Evolutionary conservation across 2,329 filamentous ascomycete species (phyloP).

Genomic region (Pseudogymnoascus sp.): DNA sequence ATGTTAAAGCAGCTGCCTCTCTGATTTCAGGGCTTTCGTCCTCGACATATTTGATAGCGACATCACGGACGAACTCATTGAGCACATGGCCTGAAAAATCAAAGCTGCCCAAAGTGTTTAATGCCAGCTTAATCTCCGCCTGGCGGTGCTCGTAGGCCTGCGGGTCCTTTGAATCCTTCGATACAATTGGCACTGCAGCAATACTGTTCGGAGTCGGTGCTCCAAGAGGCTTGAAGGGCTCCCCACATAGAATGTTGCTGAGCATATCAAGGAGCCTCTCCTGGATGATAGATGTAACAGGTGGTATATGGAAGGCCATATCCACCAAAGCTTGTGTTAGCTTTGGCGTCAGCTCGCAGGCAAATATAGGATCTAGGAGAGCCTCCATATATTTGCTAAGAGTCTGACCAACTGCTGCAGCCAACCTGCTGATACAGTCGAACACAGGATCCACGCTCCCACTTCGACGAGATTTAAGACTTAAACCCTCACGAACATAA

Average conservation of each 20-base stretch:
- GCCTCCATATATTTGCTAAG: slow-evolving; percentile 98
- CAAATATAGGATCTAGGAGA: slow-evolving; percentile 90
- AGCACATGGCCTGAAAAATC: slow-evolving; percentile 89
- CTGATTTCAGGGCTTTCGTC: slow-evolving; percentile 90
- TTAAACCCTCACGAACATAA: slow-evolving; percentile 85
- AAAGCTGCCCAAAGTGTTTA: slow-evolving; percentile 95
- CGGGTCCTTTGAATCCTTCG: slow-evolving; percentile 79
- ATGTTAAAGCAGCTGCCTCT: slow-evolving; percentile 90
- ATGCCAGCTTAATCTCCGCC: slow-evolving; percentile 80
- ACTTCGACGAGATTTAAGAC: slow-evolving; percentile 55
- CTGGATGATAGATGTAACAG: slow-evolving; percentile 86
- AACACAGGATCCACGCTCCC: slow-evolving; percentile 69
- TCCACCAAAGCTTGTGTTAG: slow-evolving; percentile 93
- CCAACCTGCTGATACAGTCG: slow-evolving; percentile 93
- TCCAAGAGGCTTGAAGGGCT: slow-evolving; percentile 85
- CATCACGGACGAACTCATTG: slow-evolving; percentile 97
- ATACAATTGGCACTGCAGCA: slow-evolving; percentile 70
- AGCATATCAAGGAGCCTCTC: slow-evolving; percentile 91
- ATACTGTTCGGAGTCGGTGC: slow-evolving; percentile 79
- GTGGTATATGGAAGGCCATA: slow-evolving; percentile 97
- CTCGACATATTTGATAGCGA: slow-evolving; percentile 96
- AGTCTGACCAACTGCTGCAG: slow-evolving; percentile 89
- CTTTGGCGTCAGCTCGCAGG: slow-evolving; percentile 87
- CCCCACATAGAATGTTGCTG: slow-evolving; percentile 84
- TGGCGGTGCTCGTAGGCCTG: slow-evolving; percentile 73